These are phyloP conservation scores for Ophiorrhiza pumila DNA, from an alignment of 257 asterid species.

Conservation along the genomic window DNA sequence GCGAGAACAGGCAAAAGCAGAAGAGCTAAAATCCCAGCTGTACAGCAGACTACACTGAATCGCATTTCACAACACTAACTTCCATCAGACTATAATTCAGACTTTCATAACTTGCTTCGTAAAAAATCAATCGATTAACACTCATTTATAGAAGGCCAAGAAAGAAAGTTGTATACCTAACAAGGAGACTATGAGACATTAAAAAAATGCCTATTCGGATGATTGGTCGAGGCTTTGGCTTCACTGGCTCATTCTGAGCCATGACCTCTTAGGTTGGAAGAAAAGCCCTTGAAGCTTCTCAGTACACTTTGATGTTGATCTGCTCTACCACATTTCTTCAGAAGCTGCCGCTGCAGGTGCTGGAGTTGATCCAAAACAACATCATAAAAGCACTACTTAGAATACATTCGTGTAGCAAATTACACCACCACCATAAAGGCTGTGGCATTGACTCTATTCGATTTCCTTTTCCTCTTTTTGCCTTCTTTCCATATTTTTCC, in stretches of 20 bases:
- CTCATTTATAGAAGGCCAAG: background rate
- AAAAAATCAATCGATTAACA: background rate
- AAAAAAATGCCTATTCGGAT: slow-evolving; percentile 75
- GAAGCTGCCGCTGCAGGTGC: background rate
- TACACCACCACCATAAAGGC: background rate
- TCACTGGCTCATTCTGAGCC: slow-evolving; percentile 48
- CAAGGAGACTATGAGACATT: slow-evolving; percentile 58
- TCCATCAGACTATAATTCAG: slow-evolving; percentile 2
- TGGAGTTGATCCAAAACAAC: background rate
- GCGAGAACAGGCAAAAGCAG: slow-evolving; percentile 83
- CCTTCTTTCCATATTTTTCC: too few relatives aligned
- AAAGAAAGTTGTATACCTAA: slow-evolving; percentile 40
- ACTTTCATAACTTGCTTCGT: slow-evolving; percentile 1
- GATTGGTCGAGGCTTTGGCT: slow-evolving; percentile 78
- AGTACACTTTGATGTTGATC: background rate
- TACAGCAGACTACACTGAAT: slow-evolving; percentile 70
- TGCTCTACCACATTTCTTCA: background rate
- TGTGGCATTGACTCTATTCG: too few relatives aligned
- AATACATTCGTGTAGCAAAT: background rate
- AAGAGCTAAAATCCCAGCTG: slow-evolving; percentile 73
- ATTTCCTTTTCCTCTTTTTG: too few relatives aligned
- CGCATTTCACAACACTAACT: slow-evolving; percentile 14
- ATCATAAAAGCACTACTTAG: background rate
- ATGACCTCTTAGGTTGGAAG: slow-evolving; percentile 19
- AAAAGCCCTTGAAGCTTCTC: background rate